A percentile compares a stretch with the other conserved stretches of the same genome.
These are phyloP conservation scores for Penicillium sp. DNA, from an alignment of 2,329 filamentous ascomycete species.

Conservation along the genomic window DNA sequence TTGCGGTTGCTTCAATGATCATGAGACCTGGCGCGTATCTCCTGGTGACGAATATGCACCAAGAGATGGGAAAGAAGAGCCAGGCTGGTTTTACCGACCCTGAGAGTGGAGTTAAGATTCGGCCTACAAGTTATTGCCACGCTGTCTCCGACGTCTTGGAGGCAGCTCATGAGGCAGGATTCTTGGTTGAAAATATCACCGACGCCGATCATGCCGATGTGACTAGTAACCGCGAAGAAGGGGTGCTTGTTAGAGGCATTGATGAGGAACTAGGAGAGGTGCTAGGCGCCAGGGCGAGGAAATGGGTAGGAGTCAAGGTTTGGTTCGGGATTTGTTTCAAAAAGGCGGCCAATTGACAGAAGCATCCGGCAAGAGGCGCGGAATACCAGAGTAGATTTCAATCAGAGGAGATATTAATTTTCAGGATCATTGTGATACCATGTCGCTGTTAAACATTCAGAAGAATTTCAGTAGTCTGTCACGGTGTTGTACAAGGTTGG, in stretches of 20 bases:
- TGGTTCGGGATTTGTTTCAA: slow-evolving; percentile 57
- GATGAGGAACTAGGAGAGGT: slow-evolving; percentile 58
- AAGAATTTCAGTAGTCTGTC: slow-evolving; percentile 61
- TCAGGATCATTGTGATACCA: slow-evolving; percentile 5
- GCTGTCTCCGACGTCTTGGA: slow-evolving; percentile 53
- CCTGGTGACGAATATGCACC: slow-evolving; percentile 69
- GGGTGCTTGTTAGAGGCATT: slow-evolving; percentile 48
- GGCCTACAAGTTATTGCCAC: slow-evolving; percentile 62
- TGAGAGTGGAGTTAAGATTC: slow-evolving; percentile 57
- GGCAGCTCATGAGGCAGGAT: slow-evolving; percentile 51
- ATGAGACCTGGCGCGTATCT: slow-evolving; percentile 53
- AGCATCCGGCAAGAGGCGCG: background rate
- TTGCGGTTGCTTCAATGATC: slow-evolving; percentile 48
- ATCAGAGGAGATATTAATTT: background rate
- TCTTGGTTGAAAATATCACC: slow-evolving; percentile 43
- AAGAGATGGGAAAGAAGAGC: slow-evolving; percentile 61
- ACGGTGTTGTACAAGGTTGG: slow-evolving; percentile 67
- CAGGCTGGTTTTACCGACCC: slow-evolving; percentile 65
- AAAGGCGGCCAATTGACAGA: slow-evolving; percentile 23
- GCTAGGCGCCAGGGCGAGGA: slow-evolving; percentile 62
- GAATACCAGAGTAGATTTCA: background rate
- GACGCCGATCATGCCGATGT: slow-evolving; percentile 4
- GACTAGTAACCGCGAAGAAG: slow-evolving; percentile 1
- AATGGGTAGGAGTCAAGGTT: slow-evolving; percentile 62
- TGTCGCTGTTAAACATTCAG: slow-evolving; percentile 25